Conservation (phyloP, 2,329 filamentous ascomycete genomes). For the Aquanectria penicillioides region DNA sequence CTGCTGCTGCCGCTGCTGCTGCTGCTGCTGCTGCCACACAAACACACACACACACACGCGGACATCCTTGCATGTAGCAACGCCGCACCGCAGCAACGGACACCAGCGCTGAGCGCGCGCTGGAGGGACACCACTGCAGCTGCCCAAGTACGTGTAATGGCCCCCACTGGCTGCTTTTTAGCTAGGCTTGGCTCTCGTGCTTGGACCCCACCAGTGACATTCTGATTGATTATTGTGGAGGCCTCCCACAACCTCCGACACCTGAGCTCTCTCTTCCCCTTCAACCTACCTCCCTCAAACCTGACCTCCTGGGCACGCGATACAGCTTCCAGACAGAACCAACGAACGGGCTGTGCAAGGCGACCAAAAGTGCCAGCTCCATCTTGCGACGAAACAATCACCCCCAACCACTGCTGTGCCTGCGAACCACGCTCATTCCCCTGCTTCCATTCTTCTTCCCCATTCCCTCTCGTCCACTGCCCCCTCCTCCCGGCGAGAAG, state of each 20-base stretch:
- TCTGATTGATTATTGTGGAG: background rate
- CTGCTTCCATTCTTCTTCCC: background rate
- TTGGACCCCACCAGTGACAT: conserved; percentile 13
- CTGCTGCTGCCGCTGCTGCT: no score
- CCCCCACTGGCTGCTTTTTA: background rate
- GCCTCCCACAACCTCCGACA: background rate
- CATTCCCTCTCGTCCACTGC: background rate
- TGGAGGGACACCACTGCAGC: no score
- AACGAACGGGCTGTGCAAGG: conserved; percentile 1
- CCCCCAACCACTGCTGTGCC: background rate
- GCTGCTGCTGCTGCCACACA: no score
- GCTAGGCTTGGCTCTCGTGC: conserved; percentile 3
- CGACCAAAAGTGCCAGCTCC: no score
- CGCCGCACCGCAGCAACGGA: background rate
- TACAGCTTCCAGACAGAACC: background rate
- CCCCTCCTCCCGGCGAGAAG: conserved; percentile 9
- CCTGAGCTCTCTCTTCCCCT: background rate
- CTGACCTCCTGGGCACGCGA: no score
- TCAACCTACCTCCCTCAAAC: background rate
- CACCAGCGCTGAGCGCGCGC: no score
- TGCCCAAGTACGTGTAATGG: background rate
- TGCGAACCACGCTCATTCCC: conserved; percentile 1
- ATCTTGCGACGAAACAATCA: background rate
- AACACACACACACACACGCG: no score
- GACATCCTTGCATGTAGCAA: conserved; percentile 9